These are phyloP conservation scores for Globisporangium carolinianum DNA, from an alignment of 352 stramenopile genomes.

Conservation along the genomic window DNA sequence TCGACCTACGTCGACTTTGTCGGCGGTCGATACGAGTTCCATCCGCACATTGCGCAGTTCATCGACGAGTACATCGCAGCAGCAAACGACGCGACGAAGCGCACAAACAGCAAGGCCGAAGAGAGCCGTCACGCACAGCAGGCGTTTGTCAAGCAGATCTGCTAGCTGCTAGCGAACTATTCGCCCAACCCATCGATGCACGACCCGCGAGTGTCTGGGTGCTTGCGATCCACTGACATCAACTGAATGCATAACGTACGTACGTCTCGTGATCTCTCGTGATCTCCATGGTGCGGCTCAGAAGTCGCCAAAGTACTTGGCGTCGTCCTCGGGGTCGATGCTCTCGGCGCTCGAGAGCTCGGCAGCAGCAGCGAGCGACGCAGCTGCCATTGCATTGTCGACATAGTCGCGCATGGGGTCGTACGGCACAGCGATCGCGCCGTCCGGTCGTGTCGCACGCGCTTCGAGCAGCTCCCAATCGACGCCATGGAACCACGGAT, in stretches of 20 bases:
- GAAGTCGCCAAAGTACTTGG: constrained; percentile 66
- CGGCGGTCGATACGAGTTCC: constrained; percentile 64
- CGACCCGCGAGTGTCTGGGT: too few relatives aligned
- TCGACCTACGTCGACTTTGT: constrained; percentile 71
- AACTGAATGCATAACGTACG: not conserved
- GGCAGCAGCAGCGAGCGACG: not conserved
- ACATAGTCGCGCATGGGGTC: constrained; percentile 29
- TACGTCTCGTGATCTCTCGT: too few relatives aligned
- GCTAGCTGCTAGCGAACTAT: not conserved
- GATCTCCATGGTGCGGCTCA: constrained; percentile 12
- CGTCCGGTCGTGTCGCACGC: constrained; percentile 7
- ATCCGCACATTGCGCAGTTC: constrained; percentile 60
- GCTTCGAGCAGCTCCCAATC: constrained; percentile 33
- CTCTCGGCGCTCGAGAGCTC: constrained; percentile 60
- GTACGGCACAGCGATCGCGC: constrained; percentile 19
- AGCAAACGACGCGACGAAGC: constrained; percentile 32
- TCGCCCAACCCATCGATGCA: too few relatives aligned
- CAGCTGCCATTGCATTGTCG: not conserved
- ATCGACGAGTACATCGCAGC: constrained; percentile 49
- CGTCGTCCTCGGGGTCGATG: constrained; percentile 61
- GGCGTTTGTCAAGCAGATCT: constrained; percentile 27
- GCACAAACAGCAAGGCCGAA: constrained; percentile 40
- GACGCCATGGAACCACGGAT: constrained; percentile 55
- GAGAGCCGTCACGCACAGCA: constrained; percentile 41
- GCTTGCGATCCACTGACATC: not conserved